Conservation (phyloP, 805 yeast species). For the Saturnispora hagleri region DNA sequence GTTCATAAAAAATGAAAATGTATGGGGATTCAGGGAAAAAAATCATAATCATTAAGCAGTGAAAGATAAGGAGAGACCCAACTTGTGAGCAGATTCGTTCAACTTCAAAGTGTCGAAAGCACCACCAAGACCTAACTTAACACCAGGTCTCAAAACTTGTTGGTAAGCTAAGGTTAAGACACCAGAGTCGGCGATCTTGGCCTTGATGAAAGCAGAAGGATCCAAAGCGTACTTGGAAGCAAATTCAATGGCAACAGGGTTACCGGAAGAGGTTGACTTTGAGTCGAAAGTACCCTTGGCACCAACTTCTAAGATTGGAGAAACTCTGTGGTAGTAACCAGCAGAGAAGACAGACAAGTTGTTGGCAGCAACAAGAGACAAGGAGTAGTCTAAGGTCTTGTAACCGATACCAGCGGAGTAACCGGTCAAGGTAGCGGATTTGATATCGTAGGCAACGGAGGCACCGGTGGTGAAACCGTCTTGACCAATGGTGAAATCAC, state of each 20-base stretch:
- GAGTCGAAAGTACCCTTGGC: constrained; percentile 96
- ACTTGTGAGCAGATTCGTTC: constrained; percentile 95
- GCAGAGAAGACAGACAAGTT: constrained; percentile 87
- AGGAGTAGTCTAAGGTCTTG: constrained; percentile 78
- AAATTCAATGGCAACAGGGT: constrained; percentile 85
- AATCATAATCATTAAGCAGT: constrained; percentile 50
- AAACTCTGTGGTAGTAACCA: constrained; percentile 93
- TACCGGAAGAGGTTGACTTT: constrained; percentile 55
- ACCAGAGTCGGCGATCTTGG: constrained; percentile 94
- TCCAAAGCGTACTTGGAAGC: constrained; percentile 94
- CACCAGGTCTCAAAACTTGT: constrained; percentile 93
- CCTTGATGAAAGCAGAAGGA: constrained; percentile 83
- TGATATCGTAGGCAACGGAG: constrained; percentile 92
- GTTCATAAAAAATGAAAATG: background rate
- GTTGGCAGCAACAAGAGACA: constrained; percentile 75
- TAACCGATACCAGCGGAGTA: constrained; percentile 92
- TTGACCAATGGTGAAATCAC: constrained; percentile 91
- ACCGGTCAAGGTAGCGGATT: constrained; percentile 85
- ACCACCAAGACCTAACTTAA: constrained; percentile 93
- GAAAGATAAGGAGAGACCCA: constrained; percentile 91
- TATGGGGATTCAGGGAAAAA: background rate
- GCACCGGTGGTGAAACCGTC: constrained; percentile 97
- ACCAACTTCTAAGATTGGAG: constrained; percentile 90
- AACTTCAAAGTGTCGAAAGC: constrained; percentile 93
- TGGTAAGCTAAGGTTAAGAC: constrained; percentile 88